phyloP scores from a whole-genome alignment of 495 filamentous ascomycete species.

The Penicillium goetzii region DNA sequence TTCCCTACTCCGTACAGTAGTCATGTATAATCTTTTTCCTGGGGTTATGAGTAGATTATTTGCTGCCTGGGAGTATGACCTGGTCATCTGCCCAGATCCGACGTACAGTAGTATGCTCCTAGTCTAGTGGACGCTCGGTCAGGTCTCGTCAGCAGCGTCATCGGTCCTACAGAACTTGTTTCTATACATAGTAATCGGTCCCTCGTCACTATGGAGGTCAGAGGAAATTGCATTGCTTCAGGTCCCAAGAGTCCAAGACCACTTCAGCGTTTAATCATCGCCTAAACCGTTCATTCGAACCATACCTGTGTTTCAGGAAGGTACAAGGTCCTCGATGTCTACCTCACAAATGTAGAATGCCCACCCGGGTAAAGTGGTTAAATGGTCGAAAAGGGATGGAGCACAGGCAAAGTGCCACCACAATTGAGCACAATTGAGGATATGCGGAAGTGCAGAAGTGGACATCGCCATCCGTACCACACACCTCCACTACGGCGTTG shows the following conservation, averaged over 20 bases:
- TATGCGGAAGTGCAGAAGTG: background rate
- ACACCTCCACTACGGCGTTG: constrained; percentile 4
- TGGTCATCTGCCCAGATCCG: background rate
- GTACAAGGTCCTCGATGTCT: background rate
- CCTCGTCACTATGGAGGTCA: constrained; percentile 1
- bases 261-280: background rate
- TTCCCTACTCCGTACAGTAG: background rate
- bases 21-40: background rate
- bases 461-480: constrained; percentile 1
- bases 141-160: constrained; percentile 11
- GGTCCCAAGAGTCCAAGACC: too few relatives aligned
- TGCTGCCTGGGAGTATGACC: background rate
- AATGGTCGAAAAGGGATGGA: background rate
- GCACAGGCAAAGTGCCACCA: background rate
- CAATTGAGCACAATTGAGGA: background rate
- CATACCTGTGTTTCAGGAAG: background rate
- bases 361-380: constrained; percentile 19
- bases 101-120: background rate
- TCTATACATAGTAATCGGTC: constrained; percentile 17
- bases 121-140: background rate
- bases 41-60: background rate
- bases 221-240: constrained; percentile 6
- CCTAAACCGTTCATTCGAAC: background rate
- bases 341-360: background rate
- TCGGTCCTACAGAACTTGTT: background rate